Percentiles rank a stretch among this genome's conserved stretches.
Evolutionary conservation across 78 protist species (phyloP).

Genomic region (Dictyostelium capitatum): DNA sequence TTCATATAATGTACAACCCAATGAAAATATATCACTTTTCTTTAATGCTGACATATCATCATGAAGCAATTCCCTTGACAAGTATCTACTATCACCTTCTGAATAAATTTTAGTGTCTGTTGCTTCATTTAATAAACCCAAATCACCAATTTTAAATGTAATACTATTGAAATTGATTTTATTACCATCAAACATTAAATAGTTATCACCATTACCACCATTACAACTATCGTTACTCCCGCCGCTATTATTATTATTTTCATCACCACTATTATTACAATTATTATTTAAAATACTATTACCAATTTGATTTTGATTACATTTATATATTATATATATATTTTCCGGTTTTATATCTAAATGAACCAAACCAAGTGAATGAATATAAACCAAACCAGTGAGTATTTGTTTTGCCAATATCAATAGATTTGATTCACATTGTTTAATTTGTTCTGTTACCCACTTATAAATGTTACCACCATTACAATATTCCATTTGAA

Average conservation of each 20-base stretch:
- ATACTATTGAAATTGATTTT: conserved; percentile 15
- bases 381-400: conserved; percentile 36
- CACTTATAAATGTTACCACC: conserved; percentile 74
- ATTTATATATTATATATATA: conserved; percentile 40
- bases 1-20: conserved; percentile 72
- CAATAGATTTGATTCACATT: conserved; percentile 6
- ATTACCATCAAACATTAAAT: conserved; percentile 15
- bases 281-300: neutral
- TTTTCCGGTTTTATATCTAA: conserved; percentile 76
- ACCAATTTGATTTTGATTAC: conserved; percentile 10
- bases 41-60: conserved; percentile 67
- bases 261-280: neutral
- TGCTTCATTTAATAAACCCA: conserved; percentile 71
- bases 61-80: conserved; percentile 56
- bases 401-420: conserved; percentile 49
- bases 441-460: conserved; percentile 19
- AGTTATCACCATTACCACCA: neutral
- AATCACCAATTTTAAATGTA: conserved; percentile 59
- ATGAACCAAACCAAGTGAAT: conserved; percentile 71
- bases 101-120: conserved; percentile 26
- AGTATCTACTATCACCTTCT: conserved; percentile 74
- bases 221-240: too few species aligned
- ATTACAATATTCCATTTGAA: conserved; percentile 73
- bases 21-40: conserved; percentile 66
- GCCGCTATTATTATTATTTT: neutral